These are phyloP conservation scores for Trametes sp. DNA, from an alignment of 1,284 basidiomycete genomes.

Conservation along the genomic window DNA sequence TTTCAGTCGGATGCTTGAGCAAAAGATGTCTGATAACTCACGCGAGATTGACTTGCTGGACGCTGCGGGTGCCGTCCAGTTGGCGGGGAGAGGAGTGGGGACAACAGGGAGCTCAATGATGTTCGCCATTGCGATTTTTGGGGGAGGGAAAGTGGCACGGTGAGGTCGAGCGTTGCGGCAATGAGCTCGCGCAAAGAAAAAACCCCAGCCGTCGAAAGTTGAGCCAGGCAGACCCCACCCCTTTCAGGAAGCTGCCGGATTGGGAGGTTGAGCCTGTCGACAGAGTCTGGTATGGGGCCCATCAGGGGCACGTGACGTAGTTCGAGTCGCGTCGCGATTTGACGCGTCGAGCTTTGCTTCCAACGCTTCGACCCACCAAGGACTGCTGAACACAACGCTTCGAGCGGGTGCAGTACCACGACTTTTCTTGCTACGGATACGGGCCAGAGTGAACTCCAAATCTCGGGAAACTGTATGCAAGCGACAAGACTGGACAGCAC, in stretches of 20 bases:
- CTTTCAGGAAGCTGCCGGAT: too few relatives aligned
- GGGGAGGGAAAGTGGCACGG: slow-evolving; percentile 7
- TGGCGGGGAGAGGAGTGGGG: slow-evolving; percentile 39
- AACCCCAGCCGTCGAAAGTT: slow-evolving; percentile 15
- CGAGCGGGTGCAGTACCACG: too few relatives aligned
- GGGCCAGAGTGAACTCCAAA: too few relatives aligned
- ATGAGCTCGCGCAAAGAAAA: slow-evolving; percentile 7
- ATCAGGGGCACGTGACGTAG: slow-evolving; percentile 5
- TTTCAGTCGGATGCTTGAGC: slow-evolving; percentile 8
- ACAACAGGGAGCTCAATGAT: slow-evolving; percentile 43
- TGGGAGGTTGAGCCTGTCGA: too few relatives aligned
- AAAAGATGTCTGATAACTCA: slow-evolving; percentile 30
- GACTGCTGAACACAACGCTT: too few relatives aligned
- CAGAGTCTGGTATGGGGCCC: neutral
- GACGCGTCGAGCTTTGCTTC: too few relatives aligned
- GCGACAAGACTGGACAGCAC: too few relatives aligned
- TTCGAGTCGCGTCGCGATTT: slow-evolving; percentile 20
- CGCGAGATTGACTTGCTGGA: slow-evolving; percentile 45
- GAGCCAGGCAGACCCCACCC: too few relatives aligned
- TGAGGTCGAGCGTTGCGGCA: neutral
- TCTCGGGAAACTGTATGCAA: too few relatives aligned
- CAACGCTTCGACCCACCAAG: too few relatives aligned
- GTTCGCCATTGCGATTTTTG: slow-evolving; percentile 42
- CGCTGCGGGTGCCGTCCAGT: slow-evolving; percentile 39
- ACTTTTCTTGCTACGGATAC: too few relatives aligned